Evolutionary conservation across 2,329 filamentous ascomycete genomes (phyloP).

Genomic region (Penicillium psychrosexuale): DNA sequence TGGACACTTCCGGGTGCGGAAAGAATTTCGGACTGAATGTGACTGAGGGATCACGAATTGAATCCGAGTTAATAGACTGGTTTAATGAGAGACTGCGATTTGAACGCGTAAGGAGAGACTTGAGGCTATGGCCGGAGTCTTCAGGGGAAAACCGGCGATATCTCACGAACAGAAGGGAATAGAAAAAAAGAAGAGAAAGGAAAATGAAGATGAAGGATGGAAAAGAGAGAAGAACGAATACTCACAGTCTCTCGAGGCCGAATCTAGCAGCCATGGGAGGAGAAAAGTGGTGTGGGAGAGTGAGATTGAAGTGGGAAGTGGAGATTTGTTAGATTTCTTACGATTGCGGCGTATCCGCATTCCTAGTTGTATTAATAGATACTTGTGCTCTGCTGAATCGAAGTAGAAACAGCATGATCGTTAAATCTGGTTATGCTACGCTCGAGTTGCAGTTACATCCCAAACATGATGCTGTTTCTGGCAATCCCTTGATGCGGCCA

Average conservation of each 20-base stretch:
- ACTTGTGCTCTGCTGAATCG: no score
- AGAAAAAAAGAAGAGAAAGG: conserved; percentile 13
- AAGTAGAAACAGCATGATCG: not conserved
- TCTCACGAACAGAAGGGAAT: conserved; percentile 1
- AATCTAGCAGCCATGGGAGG: conserved; percentile 28
- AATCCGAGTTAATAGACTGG: conserved; percentile 5
- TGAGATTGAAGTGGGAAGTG: conserved; percentile 26
- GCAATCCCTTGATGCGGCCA: conserved; percentile 4
- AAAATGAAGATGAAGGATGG: conserved; percentile 7
- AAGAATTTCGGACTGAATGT: not conserved
- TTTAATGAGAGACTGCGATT: conserved; percentile 15
- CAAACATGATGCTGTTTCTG: not conserved
- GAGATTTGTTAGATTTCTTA: conserved; percentile 27
- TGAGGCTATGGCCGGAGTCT: conserved; percentile 6
- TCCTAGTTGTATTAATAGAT: conserved; percentile 12
- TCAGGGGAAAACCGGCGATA: conserved; percentile 16
- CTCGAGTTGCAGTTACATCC: conserved; percentile 2
- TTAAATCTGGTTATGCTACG: not conserved
- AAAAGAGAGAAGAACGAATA: conserved; percentile 12
- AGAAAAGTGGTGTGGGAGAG: conserved; percentile 21
- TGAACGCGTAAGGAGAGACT: conserved; percentile 12
- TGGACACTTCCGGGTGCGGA: not conserved
- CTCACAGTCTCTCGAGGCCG: conserved; percentile 13
- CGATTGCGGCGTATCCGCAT: conserved; percentile 15
- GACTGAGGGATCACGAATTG: not conserved